A percentile compares a stretch with the other conserved stretches of the same genome.
These are phyloP conservation scores for Annulohypoxylon truncatum DNA, from an alignment of 2,329 filamentous ascomycete genomes.

Conservation along the genomic window DNA sequence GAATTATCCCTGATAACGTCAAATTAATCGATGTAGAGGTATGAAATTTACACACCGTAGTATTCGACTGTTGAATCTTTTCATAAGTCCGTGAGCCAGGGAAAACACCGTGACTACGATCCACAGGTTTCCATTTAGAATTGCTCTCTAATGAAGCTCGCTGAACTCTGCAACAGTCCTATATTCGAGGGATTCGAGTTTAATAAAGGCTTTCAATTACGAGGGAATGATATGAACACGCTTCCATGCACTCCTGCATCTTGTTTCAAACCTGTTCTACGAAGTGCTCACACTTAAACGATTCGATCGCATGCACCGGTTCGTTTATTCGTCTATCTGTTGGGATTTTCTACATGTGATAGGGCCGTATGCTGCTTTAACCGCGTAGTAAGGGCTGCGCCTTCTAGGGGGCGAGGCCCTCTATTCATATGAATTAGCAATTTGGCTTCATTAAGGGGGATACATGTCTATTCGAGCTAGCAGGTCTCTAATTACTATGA, in stretches of 20 bases:
- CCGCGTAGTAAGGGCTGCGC: constrained; percentile 20
- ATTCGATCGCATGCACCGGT: constrained; percentile 33
- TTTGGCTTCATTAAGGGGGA: constrained; percentile 45
- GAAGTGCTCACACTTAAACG: constrained; percentile 28
- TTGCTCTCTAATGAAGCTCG: not conserved
- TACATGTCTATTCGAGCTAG: constrained; percentile 28
- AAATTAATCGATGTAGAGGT: not conserved
- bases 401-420: constrained; percentile 34
- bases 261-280: constrained; percentile 12
- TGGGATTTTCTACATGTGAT: constrained; percentile 22
- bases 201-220: constrained; percentile 12
- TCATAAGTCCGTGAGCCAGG: not conserved
- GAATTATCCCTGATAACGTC: not conserved
- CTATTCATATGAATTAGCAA: constrained; percentile 44
- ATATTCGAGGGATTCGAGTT: not conserved
- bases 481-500: constrained; percentile 22
- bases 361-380: constrained; percentile 33
- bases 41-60: not conserved
- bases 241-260: constrained; percentile 15
- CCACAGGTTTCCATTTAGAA: not conserved
- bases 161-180: not conserved
- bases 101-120: not conserved
- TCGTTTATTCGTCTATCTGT: constrained; percentile 19
- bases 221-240: constrained; percentile 3
- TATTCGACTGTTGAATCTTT: not conserved